Evolutionary conservation across 2,329 filamentous ascomycete species (phyloP), one percentile per base, ranked within the genome.

Genomic region (Diaporthe capsici): DNA sequence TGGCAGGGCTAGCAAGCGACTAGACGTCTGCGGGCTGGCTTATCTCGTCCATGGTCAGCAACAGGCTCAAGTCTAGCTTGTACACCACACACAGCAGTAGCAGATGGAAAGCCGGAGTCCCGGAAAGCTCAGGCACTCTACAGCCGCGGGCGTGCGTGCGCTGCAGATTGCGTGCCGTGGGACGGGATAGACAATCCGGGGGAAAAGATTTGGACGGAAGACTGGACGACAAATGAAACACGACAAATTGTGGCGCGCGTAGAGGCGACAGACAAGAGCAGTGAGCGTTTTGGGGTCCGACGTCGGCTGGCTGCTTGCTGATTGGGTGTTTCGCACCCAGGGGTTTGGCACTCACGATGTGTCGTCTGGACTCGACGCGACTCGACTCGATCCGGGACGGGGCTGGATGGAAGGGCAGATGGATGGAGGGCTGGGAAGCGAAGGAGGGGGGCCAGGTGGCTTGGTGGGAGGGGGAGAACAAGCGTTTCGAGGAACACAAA

Each of bases 291-390:
- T 39, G 57, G 53, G 67, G 28, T 47, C 39, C n/a, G 58, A n/a
- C 15, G 70, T 28, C n/a, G 28, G 28, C 22, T 49, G 44, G 37
- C 44, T 28, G 70, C 22, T 72, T 53, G n/a, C 47, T 72, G 51
- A 47, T 58, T 61, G 42, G 58, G 70, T 42, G 70, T 60, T 39
- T 60, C 53, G 39, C 68, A 71, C 53, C 39, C 68, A 47, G 39
- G 68, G 28, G 39, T 72, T 57, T 49, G 68, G 55, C 68, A 51
- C 42, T 49, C 57, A 53, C 71, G 49, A 72, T 72, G 71, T 61
- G 57, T 51, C 68, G 68, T 55, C 34, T 57, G 51, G 51, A 31
- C 51, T 71, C 51, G 68, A 28, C 51, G 55, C 37, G 51, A 44
- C 68, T 72, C 55, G 37, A 44, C 68, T 72, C 55, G 37, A 44